Evolutionary conservation across 805 yeast genomes (phyloP).

Genomic region (Sugiyamaella valdiviana): DNA sequence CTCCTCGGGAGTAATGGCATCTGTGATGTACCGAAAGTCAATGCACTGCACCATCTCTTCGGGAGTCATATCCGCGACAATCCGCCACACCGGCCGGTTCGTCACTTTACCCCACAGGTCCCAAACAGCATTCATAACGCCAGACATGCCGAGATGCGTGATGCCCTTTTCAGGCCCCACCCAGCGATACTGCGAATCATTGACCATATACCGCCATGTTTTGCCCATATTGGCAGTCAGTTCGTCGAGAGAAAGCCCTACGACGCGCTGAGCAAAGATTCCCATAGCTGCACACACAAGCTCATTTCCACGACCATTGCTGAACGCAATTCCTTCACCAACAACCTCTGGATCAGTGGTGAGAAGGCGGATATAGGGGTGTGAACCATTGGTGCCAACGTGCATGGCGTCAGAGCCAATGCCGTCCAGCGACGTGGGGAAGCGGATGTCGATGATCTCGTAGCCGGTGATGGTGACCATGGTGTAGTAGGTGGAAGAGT

Average conservation of each 20-base stretch:
- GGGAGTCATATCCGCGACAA: conserved; percentile 37
- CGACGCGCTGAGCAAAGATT: conserved; percentile 33
- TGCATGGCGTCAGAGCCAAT: conserved; percentile 40
- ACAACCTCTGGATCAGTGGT: conserved; percentile 27
- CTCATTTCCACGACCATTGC: conserved; percentile 35
- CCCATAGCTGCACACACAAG: conserved; percentile 33
- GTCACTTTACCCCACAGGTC: conserved; percentile 38
- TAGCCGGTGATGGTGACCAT: conserved; percentile 26
- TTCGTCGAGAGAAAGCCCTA: conserved; percentile 28
- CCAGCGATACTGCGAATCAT: conserved; percentile 39
- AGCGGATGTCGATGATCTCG: conserved; percentile 31
- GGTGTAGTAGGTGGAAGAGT: background rate
- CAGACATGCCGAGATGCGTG: conserved; percentile 37
- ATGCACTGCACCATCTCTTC: conserved; percentile 37
- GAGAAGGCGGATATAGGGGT: conserved; percentile 31
- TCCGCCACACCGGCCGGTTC: conserved; percentile 37
- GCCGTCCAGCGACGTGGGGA: conserved; percentile 36
- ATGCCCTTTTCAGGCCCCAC: conserved; percentile 40
- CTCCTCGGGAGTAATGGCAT: conserved; percentile 37
- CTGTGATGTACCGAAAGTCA: conserved; percentile 38
- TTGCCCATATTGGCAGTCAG: conserved; percentile 34
- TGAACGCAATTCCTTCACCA: conserved; percentile 40
- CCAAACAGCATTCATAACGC: conserved; percentile 38
- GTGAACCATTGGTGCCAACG: conserved; percentile 35
- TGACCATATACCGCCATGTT: conserved; percentile 37